phyloP scores from a whole-genome alignment of 1,284 basidiomycete genomes.

The Pholiota adiposa region DNA sequence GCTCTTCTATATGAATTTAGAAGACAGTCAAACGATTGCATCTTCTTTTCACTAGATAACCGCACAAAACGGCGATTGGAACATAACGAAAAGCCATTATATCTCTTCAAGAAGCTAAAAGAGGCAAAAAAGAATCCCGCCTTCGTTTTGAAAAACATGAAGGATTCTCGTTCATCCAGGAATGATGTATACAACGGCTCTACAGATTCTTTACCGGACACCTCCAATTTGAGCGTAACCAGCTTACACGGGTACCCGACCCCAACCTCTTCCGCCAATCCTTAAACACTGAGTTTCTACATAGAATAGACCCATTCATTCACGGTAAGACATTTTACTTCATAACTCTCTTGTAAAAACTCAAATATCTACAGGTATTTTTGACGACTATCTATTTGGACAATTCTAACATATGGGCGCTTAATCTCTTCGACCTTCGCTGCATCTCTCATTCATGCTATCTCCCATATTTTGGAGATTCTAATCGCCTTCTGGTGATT shows the following conservation, averaged over 20 bases:
- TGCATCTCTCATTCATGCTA: neutral
- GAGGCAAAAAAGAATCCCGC: slow-evolving; percentile 97
- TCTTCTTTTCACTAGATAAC: slow-evolving; percentile 40
- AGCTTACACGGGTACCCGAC: slow-evolving; percentile 4
- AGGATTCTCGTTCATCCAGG: slow-evolving; percentile 90
- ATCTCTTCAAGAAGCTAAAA: slow-evolving; percentile 97
- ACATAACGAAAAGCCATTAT: slow-evolving; percentile 96
- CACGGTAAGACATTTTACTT: neutral
- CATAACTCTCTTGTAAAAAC: neutral
- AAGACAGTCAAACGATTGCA: neutral
- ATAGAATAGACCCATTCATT: neutral
- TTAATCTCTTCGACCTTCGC: neutral
- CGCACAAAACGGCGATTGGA: slow-evolving; percentile 91
- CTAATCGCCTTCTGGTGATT: neutral
- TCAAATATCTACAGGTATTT: neutral
- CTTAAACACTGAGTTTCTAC: neutral
- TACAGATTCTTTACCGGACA: neutral
- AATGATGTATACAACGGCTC: neutral
- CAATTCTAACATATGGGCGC: neutral
- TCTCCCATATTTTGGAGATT: neutral
- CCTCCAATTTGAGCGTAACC: neutral
- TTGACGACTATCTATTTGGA: neutral
- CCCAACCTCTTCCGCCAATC: neutral
- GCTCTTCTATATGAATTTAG: neutral
- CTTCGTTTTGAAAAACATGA: slow-evolving; percentile 98